Conservation (phyloP, 345 rosid species). For the Gossypium herbaceum region DNA sequence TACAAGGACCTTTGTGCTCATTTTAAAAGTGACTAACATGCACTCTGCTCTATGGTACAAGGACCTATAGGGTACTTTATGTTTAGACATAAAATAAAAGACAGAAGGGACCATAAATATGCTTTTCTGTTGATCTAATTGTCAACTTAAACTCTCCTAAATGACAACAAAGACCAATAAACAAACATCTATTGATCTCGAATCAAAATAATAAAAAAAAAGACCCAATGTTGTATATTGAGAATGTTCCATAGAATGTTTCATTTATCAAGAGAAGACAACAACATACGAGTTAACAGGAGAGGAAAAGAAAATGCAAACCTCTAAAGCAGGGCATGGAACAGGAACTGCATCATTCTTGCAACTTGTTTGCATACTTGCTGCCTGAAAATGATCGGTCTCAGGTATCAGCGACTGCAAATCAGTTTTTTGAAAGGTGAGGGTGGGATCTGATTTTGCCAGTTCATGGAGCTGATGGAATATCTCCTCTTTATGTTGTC, state of each 20-base stretch:
- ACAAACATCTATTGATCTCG: too few relatives aligned
- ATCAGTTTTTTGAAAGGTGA: slow-evolving; percentile 33
- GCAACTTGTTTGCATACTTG: not conserved
- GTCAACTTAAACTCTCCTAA: not conserved
- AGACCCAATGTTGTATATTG: not conserved
- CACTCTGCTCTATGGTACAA: too few relatives aligned
- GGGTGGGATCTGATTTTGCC: slow-evolving; percentile 40
- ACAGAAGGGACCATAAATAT: too few relatives aligned
- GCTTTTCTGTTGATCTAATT: not conserved
- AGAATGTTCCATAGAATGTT: not conserved
- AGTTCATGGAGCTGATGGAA: slow-evolving; percentile 63
- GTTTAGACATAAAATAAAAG: too few relatives aligned
- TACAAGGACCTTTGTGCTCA: too few relatives aligned
- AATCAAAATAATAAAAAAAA: too few relatives aligned
- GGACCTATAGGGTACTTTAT: too few relatives aligned
- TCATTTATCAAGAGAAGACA: not conserved
- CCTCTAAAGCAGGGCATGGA: slow-evolving; percentile 41
- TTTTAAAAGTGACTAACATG: too few relatives aligned
- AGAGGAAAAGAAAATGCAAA: slow-evolving; percentile 11
- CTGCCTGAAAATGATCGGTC: slow-evolving; percentile 17
- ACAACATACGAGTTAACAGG: not conserved
- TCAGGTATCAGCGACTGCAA: slow-evolving; percentile 31
- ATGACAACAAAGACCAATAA: not conserved
- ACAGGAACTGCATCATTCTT: slow-evolving; percentile 22
- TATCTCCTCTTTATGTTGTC: slow-evolving; percentile 66